A percentile compares a stretch with the other conserved stretches of the same genome.
These are phyloP conservation scores for Leishmania major DNA, from an alignment of 208 protist genomes.

Conservation along the genomic window DNA sequence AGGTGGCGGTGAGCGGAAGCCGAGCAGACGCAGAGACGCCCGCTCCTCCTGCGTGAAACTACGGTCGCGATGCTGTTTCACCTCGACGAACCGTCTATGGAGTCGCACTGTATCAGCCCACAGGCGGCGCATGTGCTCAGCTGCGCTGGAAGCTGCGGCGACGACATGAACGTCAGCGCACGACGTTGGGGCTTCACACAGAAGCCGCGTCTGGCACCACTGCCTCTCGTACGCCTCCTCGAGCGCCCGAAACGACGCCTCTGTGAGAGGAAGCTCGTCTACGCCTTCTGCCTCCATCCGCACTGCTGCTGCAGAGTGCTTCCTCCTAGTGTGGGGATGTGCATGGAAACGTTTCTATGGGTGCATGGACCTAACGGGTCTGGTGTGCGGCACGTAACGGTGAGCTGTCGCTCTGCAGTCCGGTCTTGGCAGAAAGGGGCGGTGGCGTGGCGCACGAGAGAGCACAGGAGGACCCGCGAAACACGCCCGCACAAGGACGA, in stretches of 20 bases:
- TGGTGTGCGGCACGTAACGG: not conserved
- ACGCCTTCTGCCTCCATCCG: slow-evolving; percentile 1
- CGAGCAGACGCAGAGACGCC: slow-evolving; percentile 5
- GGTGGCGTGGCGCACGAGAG: not conserved
- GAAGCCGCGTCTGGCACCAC: not conserved
- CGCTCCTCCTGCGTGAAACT: slow-evolving; percentile 18
- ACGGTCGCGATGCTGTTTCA: not conserved
- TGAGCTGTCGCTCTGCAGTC: no score
- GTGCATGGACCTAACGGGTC: not conserved
- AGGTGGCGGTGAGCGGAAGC: slow-evolving; percentile 16
- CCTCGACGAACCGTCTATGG: slow-evolving; percentile 16
- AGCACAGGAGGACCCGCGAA: not conserved
- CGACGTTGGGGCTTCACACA: not conserved
- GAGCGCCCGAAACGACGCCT: slow-evolving; percentile 19
- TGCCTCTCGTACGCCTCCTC: slow-evolving; percentile 28
- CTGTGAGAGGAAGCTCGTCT: slow-evolving; percentile 19
- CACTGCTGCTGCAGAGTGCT: not conserved
- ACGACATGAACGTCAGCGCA: not conserved
- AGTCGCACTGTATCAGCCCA: slow-evolving; percentile 14
- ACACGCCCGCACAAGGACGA: not conserved
- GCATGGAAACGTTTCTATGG: not conserved
- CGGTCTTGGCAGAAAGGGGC: not conserved
- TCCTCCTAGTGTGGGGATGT: no score
- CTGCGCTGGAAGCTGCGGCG: slow-evolving; percentile 8
- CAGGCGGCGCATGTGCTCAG: slow-evolving; percentile 11